Percentiles rank a stretch among this genome's conserved stretches.
Evolutionary conservation across 768 basidiomycete species (phyloP).

Genomic region (Suillus discolor): DNA sequence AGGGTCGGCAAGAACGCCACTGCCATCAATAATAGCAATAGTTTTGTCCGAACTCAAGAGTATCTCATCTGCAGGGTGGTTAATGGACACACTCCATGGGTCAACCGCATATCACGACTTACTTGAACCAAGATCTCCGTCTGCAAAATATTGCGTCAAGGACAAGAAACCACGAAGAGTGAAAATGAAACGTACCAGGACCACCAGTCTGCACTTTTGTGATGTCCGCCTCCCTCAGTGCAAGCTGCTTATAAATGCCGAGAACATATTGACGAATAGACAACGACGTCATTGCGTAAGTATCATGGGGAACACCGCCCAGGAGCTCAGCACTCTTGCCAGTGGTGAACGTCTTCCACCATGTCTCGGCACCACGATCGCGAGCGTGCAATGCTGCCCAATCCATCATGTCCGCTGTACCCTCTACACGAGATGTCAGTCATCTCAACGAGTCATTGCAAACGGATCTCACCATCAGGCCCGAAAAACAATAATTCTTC

Average conservation of each 20-base stretch:
- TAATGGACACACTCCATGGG: background rate
- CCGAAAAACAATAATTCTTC: constrained; percentile 95
- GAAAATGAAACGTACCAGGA: constrained; percentile 55
- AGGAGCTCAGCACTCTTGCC: constrained; percentile 90
- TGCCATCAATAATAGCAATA: constrained; percentile 91
- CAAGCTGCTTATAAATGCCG: constrained; percentile 93
- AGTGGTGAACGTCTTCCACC: constrained; percentile 99
- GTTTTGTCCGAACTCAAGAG: constrained; percentile 95
- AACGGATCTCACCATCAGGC: constrained; percentile 68
- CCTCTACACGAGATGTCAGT: constrained; percentile 52
- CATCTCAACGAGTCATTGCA: background rate
- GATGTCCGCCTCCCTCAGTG: constrained; percentile 90
- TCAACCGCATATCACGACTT: constrained; percentile 33
- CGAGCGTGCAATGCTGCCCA: constrained; percentile 97
- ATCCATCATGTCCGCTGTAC: constrained; percentile 99
- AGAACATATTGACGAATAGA: constrained; percentile 94
- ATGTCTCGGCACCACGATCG: constrained; percentile 81
- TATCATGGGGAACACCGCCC: constrained; percentile 92
- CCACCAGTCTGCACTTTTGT: constrained; percentile 99
- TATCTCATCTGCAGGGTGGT: constrained; percentile 77
- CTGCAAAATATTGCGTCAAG: constrained; percentile 35
- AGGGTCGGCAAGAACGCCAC: constrained; percentile 91
- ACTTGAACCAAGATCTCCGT: constrained; percentile 98
- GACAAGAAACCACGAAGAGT: background rate
- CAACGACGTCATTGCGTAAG: constrained; percentile 92